Base-by-base conservation (phyloP, 495 filamentous ascomycete genomes). In the Lophium mytilinum region DNA sequence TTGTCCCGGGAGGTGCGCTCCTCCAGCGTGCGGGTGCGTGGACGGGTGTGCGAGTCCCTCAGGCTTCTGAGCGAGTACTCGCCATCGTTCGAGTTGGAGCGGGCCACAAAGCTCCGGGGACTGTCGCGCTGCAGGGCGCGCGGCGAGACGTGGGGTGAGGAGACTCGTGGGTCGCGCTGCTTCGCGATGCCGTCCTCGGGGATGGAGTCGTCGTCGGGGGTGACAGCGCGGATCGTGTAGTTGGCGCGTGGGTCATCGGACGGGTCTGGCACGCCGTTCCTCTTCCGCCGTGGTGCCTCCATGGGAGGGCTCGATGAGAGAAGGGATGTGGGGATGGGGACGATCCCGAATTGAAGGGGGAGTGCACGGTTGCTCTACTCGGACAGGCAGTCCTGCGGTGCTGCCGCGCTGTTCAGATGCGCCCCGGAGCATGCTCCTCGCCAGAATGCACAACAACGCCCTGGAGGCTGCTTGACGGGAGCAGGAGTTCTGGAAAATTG, bases 21-120 rank as follows among this genome's bases (percentile, higher is more conserved):
- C 24, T 72, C 72, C 43, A 74, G 43, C 18, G 72, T 75, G 30
- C 73, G 49, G 19, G 73, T 74, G 15, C 73, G 63, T 17, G 68
- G 71, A 15, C 71, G 61, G 14, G 58, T 61, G 24, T 56, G 50
- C 42, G 57, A 5, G 12, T 66, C 63, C 33, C 60, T 59, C 7
- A 55, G 24, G 24, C 43, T 17, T 33, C 60, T 34, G n/a, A 60
- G 47, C 14, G 51, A 48, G 54, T 66, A 66, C 9, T 66, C 63
- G 37, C 53, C 52, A 14, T 66, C 64, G 40, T 17, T 63, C 12
- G 62, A 63, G 30, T 56, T 65, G 55, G 62, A 34, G 9, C 66
- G 56, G 10, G 57, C 50, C 36, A 66, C 55, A 37, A 60, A 66
- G 39, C 17, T 54, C 18, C 64, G 64, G 30, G 58, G 43, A n/a